A percentile compares a stretch with the other conserved stretches of the same genome.
These are phyloP conservation scores for Lentinus tigrinus DNA, from an alignment of 768 basidiomycete genomes.

Conservation along the genomic window DNA sequence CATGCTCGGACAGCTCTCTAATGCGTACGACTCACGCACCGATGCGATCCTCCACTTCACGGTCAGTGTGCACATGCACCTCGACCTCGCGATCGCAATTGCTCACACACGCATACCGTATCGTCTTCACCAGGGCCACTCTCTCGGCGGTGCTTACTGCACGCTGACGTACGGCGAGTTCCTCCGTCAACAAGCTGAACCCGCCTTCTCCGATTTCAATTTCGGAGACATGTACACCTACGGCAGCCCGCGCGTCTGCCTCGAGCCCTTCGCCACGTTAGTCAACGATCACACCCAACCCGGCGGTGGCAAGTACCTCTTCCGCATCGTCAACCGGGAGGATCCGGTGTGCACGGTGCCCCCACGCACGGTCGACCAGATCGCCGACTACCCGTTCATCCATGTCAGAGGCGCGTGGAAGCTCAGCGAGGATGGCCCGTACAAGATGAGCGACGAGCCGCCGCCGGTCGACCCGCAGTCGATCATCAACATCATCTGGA, in stretches of 20 bases:
- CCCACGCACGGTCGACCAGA: not conserved
- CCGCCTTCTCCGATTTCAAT: not conserved
- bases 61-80: not conserved
- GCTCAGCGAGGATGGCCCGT: not conserved
- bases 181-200: conserved; percentile 1
- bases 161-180: conserved; percentile 9
- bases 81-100: no score
- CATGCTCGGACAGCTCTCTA: not conserved
- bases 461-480: not conserved
- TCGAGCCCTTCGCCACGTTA: not conserved
- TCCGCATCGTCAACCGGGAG: conserved; percentile 11
- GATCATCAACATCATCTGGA: not conserved
- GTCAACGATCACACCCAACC: not conserved
- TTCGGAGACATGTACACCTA: conserved; percentile 8
- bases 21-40: not conserved
- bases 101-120: no score
- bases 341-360: conserved; percentile 7
- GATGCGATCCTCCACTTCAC: conserved; percentile 6
- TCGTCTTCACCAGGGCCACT: conserved; percentile 1
- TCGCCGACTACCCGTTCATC: conserved; percentile 2
- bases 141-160: conserved; percentile 6
- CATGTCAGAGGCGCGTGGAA: conserved; percentile 5
- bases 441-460: conserved; percentile 2
- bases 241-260: conserved; percentile 1
- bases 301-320: conserved; percentile 1